Evolutionary conservation across 2,329 filamentous ascomycete genomes (phyloP).

Genomic region (Grosmannia serpens): DNA sequence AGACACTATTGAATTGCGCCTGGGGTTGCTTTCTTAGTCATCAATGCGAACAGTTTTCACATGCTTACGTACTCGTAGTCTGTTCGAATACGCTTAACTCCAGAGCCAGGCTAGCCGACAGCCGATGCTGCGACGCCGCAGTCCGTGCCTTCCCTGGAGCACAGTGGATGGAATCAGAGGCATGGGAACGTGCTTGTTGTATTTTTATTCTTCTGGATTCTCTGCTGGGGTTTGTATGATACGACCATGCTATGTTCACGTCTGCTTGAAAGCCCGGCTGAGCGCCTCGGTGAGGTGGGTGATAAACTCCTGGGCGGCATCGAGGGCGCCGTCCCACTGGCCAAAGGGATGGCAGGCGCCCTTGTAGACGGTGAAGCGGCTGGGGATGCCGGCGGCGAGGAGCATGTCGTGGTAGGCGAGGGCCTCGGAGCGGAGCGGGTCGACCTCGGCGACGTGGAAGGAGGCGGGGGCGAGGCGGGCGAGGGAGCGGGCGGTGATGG

Average conservation of each 20-base stretch:
- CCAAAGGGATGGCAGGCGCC: constrained; percentile 8
- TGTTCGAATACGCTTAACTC: too few species aligned
- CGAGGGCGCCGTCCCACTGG: constrained; percentile 8
- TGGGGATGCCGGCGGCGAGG: neutral
- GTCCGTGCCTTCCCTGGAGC: too few species aligned
- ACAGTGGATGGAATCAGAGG: too few species aligned
- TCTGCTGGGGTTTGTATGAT: neutral
- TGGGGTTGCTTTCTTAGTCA: too few species aligned
- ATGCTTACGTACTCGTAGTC: too few species aligned
- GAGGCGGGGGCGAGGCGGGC: neutral
- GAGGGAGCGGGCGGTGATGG: constrained; percentile 3
- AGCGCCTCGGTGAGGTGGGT: neutral
- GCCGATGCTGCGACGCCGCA: too few species aligned
- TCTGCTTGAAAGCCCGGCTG: neutral
- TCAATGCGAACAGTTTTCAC: too few species aligned
- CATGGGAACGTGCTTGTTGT: too few species aligned
- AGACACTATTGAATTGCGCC: too few species aligned
- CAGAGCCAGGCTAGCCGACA: too few species aligned
- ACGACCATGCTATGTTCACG: neutral
- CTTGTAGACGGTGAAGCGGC: constrained; percentile 2
- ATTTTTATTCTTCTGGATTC: too few species aligned
- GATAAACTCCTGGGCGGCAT: neutral
- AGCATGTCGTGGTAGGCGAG: constrained; percentile 5
- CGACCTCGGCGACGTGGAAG: constrained; percentile 6
- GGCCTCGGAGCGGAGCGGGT: constrained; percentile 6